Conservation (phyloP, 2,329 filamentous ascomycete species). For the Botrytis squamosa region DNA sequence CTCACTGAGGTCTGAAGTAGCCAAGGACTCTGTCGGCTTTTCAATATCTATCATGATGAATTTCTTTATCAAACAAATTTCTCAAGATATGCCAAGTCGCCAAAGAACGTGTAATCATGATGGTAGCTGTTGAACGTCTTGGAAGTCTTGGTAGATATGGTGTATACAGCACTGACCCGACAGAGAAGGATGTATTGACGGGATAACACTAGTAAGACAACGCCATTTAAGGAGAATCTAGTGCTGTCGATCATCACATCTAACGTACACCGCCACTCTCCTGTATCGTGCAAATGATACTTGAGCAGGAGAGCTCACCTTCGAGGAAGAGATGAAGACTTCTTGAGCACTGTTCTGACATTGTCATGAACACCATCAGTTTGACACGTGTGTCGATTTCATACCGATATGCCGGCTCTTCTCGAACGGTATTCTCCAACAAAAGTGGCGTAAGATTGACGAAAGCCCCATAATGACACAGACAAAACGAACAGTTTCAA, state of each 20-base stretch:
- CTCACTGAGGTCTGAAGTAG: neutral
- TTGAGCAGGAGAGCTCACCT: neutral
- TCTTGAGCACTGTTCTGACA: neutral
- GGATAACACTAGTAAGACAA: neutral
- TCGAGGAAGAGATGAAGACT: neutral
- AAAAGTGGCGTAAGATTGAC: neutral
- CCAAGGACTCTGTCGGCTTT: neutral
- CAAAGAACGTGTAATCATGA: neutral
- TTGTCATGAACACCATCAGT: neutral
- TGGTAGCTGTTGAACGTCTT: neutral
- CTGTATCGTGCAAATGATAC: neutral
- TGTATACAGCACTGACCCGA: neutral
- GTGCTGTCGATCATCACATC: constrained; percentile 1
- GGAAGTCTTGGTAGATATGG: neutral
- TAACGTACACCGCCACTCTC: neutral
- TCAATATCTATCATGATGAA: constrained; percentile 5
- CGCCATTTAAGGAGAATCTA: neutral
- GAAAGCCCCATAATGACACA: neutral
- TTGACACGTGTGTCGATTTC: neutral
- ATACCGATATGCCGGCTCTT: neutral
- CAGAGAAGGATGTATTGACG: neutral
- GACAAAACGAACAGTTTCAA: neutral
- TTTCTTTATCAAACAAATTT: neutral
- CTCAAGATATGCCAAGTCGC: neutral
- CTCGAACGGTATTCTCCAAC: neutral